Evolutionary conservation across 305 asterid genomes (phyloP).

Genomic region (Rubia tinctorum): DNA sequence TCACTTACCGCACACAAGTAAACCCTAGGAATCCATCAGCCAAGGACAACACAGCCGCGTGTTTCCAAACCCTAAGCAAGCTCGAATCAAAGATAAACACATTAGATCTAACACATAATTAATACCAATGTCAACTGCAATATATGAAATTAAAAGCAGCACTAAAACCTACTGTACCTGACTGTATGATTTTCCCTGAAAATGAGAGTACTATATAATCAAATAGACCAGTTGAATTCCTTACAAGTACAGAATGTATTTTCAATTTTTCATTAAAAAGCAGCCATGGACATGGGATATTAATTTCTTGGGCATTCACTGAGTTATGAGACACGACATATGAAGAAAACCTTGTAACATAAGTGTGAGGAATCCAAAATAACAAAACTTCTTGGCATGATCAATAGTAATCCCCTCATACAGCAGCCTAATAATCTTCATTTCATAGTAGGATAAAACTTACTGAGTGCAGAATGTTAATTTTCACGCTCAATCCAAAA

Average conservation of each 20-base stretch:
- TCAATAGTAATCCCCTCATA: background rate
- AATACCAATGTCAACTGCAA: constrained; percentile 8
- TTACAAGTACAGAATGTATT: constrained; percentile 85
- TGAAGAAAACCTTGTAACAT: constrained; percentile 1
- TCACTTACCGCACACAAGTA: too few relatives aligned
- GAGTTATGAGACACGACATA: constrained; percentile 47
- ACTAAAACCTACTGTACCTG: constrained; percentile 52
- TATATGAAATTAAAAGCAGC: constrained; percentile 18
- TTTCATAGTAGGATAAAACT: constrained; percentile 25
- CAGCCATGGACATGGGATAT: constrained; percentile 87
- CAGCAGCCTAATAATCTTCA: background rate
- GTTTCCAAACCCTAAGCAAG: too few relatives aligned
- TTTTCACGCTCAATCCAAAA: too few relatives aligned
- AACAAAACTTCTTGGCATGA: constrained; percentile 17
- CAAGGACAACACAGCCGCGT: too few relatives aligned
- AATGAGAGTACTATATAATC: constrained; percentile 82
- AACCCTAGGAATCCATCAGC: too few relatives aligned
- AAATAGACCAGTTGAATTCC: constrained; percentile 92
- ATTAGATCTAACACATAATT: constrained; percentile 25
- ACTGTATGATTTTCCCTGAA: constrained; percentile 66
- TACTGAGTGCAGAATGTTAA: constrained; percentile 84
- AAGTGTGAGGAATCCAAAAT: constrained; percentile 15
- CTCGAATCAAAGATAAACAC: too few relatives aligned
- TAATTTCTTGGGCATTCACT: constrained; percentile 71
- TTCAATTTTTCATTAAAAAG: constrained; percentile 90